Percentiles rank a stretch among this genome's conserved stretches.
These are phyloP conservation scores for Inga oerstediana DNA, from an alignment of 306 rosid species.

Conservation along the genomic window DNA sequence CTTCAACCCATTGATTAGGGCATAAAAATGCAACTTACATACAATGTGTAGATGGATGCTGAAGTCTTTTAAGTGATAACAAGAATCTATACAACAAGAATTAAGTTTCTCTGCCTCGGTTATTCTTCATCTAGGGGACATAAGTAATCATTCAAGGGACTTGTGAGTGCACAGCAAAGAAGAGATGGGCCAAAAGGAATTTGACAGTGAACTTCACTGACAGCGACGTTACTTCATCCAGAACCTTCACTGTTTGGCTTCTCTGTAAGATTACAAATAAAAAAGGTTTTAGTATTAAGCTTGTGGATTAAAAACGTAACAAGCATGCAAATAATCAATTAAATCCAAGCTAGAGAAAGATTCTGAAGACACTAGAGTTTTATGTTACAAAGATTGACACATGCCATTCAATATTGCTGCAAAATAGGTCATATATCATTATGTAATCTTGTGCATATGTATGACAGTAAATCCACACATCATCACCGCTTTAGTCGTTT, in stretches of 20 bases:
- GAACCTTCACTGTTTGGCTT: conserved; percentile 43
- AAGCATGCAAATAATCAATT: background rate
- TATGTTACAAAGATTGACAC: background rate
- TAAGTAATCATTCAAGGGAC: background rate
- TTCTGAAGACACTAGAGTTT: background rate
- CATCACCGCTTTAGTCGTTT: conserved; percentile 23
- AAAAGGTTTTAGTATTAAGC: conserved; percentile 12
- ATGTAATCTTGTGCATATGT: conserved; percentile 14
- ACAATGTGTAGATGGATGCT: conserved; percentile 1
- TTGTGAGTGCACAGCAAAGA: conserved; percentile 11
- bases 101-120: background rate
- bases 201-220: background rate
- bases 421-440: background rate
- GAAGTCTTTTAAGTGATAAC: conserved; percentile 21
- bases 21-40: conserved; percentile 33
- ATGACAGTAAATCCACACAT: background rate
- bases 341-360: background rate
- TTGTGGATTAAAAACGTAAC: background rate
- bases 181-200: conserved; percentile 21
- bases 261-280: conserved; percentile 44
- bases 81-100: conserved; percentile 30
- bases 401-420: background rate
- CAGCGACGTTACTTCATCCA: conserved; percentile 30
- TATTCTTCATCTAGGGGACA: background rate
- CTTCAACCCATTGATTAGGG: background rate